Evolutionary conservation across 2,329 filamentous ascomycete species (phyloP).

Genomic region (Epichloe gansuensis): DNA sequence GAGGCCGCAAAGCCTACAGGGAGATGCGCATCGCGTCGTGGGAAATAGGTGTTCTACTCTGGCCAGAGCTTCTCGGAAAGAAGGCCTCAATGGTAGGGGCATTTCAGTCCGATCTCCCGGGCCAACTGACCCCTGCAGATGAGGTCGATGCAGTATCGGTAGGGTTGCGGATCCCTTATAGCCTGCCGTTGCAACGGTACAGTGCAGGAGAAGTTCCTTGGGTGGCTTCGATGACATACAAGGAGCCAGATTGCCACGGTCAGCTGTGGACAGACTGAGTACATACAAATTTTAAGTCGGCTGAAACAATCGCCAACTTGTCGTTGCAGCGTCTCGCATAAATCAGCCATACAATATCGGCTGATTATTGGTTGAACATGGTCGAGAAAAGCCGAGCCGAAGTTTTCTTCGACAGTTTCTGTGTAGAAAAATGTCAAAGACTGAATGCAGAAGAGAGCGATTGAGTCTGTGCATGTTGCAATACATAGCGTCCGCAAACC

Average conservation of each 20-base stretch:
- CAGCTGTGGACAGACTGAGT: slow-evolving; percentile 20
- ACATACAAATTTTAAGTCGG: background rate
- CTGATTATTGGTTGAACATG: background rate
- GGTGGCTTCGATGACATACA: slow-evolving; percentile 53
- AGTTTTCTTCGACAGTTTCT: background rate
- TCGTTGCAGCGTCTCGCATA: background rate
- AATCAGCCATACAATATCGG: background rate
- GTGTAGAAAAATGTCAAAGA: background rate
- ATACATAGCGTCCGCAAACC: background rate
- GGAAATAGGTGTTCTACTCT: slow-evolving; percentile 74
- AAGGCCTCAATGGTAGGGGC: slow-evolving; percentile 52
- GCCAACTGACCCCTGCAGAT: slow-evolving; percentile 10
- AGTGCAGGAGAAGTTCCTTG: slow-evolving; percentile 54
- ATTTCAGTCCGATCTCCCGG: slow-evolving; percentile 50
- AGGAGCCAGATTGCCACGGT: slow-evolving; percentile 50
- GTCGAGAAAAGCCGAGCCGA: background rate
- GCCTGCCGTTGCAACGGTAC: slow-evolving; percentile 61
- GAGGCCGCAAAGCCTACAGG: slow-evolving; percentile 43
- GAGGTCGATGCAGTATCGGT: slow-evolving; percentile 32
- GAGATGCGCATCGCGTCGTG: slow-evolving; percentile 66
- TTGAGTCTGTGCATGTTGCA: background rate
- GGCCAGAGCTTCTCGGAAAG: slow-evolving; percentile 50
- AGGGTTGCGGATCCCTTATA: slow-evolving; percentile 73
- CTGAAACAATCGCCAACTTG: background rate
- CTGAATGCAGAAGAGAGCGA: background rate